Evolutionary conservation across 2,329 filamentous ascomycete genomes (phyloP), one percentile per base, ranked within the genome.

Genomic region (Volutella citrinella): DNA sequence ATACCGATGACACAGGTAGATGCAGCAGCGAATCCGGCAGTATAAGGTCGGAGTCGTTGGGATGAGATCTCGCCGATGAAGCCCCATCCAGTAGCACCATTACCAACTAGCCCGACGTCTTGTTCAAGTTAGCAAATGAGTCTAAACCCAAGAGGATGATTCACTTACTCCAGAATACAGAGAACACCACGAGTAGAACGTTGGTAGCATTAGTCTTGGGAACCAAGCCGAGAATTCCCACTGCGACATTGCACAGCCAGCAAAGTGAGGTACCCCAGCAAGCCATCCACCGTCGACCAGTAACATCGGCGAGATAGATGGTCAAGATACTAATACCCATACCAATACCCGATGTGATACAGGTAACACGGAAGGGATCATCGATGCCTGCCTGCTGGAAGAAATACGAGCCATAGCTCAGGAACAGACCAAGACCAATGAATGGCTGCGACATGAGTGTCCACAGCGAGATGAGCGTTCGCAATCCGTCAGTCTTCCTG

Each of bases 401-500:
- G 32, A 60, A 60, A 36, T 57, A 60, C 22, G 51, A 81, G 1
- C 74, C 78, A 45, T 80, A 84, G 39, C n/a, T n/a, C n/a, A n/a
- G n/a, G n/a, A n/a, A n/a, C n/a, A n/a, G n/a, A n/a, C n/a, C n/a
- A n/a, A n/a, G n/a, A n/a, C n/a, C n/a, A n/a, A n/a, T n/a, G n/a
- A n/a, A n/a, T n/a, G n/a, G n/a, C n/a, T n/a, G n/a, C n/a, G n/a
- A n/a, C n/a, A n/a, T n/a, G n/a, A n/a, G n/a, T n/a, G n/a, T n/a
- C n/a, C n/a, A n/a, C n/a, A n/a, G n/a, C n/a, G n/a, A n/a, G n/a
- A n/a, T n/a, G n/a, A n/a, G n/a, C n/a, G n/a, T n/a, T n/a, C n/a
- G n/a, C n/a, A n/a, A n/a, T n/a, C n/a, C n/a, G n/a, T n/a, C n/a
- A n/a, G n/a, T n/a, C n/a, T n/a, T n/a, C n/a, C n/a, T n/a, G n/a